These are phyloP conservation scores for Nannochloropsis oceanica DNA, from an alignment of 108 stramenopile genomes.

Conservation along the genomic window DNA sequence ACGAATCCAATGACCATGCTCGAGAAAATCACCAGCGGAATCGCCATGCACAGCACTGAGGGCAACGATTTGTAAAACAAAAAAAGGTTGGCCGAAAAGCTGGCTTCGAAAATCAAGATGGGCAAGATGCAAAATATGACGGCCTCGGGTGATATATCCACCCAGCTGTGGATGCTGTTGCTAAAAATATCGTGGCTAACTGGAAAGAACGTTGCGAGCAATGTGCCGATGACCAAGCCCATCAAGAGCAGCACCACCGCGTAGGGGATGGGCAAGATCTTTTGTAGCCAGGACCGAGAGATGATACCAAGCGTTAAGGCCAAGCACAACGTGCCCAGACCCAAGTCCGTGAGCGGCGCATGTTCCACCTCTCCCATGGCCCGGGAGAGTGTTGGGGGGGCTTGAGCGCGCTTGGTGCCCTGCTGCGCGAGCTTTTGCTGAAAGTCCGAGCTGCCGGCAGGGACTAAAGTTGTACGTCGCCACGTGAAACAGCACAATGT, in stretches of 20 bases:
- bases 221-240: conserved; percentile 19
- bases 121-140: conserved; percentile 34
- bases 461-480: too few relatives aligned
- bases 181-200: not conserved
- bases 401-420: not conserved
- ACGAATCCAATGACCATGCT: conserved; percentile 1
- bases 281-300: not conserved
- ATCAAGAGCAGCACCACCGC: conserved; percentile 61
- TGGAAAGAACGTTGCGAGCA: conserved; percentile 1
- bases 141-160: conserved; percentile 30
- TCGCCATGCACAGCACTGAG: conserved; percentile 21
- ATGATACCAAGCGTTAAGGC: not conserved
- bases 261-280: not conserved
- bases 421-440: not conserved
- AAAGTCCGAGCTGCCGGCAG: too few relatives aligned
- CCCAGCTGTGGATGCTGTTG: conserved; percentile 9
- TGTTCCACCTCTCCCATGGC: not conserved
- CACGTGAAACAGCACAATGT: too few relatives aligned
- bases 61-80: conserved; percentile 31
- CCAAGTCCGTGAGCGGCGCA: not conserved
- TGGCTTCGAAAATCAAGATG: conserved; percentile 30
- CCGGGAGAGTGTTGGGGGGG: not conserved
- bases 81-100: conserved; percentile 19
- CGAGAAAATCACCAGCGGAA: conserved; percentile 7
- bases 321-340: not conserved